Percentiles rank a stretch among this genome's conserved stretches.
phyloP scores from a whole-genome alignment of 2,329 filamentous ascomycete genomes.

The Pleurostoma richardsiae region DNA sequence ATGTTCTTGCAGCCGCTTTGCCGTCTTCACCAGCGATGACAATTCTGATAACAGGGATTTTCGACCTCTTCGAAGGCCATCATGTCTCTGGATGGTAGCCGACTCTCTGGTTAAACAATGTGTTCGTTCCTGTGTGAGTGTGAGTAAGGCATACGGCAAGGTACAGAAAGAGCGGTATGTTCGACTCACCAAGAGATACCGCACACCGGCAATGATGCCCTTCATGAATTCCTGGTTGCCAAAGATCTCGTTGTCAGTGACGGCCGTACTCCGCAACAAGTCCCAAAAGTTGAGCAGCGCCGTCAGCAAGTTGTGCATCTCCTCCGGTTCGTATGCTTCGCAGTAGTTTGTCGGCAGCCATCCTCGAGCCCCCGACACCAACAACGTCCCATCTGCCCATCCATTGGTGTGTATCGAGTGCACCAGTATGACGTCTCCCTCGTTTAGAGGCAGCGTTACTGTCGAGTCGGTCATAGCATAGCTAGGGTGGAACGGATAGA shows the following conservation, averaged over 20 bases:
- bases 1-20: slow-evolving; percentile 76
- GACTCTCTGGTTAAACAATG: slow-evolving; percentile 84
- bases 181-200: slow-evolving; percentile 74
- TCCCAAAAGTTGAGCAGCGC: slow-evolving; percentile 92
- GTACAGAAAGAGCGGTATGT: slow-evolving; percentile 2
- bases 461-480: slow-evolving; percentile 75
- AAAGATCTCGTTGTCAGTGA: slow-evolving; percentile 73
- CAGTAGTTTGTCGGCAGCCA: slow-evolving; percentile 99
- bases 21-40: slow-evolving; percentile 81
- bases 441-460: slow-evolving; percentile 80
- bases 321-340: slow-evolving; percentile 84
- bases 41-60: slow-evolving; percentile 88
- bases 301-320: slow-evolving; percentile 79
- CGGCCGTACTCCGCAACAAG: slow-evolving; percentile 70
- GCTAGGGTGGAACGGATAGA: slow-evolving; percentile 84
- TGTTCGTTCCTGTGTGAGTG: slow-evolving; percentile 66
- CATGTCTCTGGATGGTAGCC: slow-evolving; percentile 66
- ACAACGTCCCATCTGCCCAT: slow-evolving; percentile 92
- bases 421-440: slow-evolving; percentile 88
- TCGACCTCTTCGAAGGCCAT: slow-evolving; percentile 71
- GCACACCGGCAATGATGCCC: slow-evolving; percentile 87
- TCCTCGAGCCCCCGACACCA: slow-evolving; percentile 79
- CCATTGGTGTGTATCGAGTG: slow-evolving; percentile 98
- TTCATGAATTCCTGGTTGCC: slow-evolving; percentile 91
- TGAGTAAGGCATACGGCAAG: slow-evolving; percentile 10